Percentiles rank a stretch among this genome's conserved stretches.
phyloP scores from a whole-genome alignment of 2,329 filamentous ascomycete genomes.

The Rachicladosporium sp. region DNA sequence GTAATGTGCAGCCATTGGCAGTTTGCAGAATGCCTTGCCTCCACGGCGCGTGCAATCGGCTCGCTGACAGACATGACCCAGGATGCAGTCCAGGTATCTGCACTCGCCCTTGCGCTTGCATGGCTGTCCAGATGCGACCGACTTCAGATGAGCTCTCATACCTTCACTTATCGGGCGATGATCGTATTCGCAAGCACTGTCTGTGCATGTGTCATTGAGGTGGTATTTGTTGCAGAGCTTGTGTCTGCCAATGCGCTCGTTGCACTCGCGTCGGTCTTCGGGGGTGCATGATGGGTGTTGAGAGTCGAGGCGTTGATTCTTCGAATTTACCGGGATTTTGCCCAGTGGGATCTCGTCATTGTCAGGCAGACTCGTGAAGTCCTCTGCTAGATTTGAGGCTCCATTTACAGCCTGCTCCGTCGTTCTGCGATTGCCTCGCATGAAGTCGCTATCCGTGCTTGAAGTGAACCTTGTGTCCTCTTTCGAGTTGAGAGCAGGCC shows the following conservation, averaged over 20 bases:
- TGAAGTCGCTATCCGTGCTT: slow-evolving; percentile 8
- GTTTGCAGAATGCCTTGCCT: slow-evolving; percentile 16
- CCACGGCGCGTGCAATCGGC: slow-evolving; percentile 16
- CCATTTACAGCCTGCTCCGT: background rate
- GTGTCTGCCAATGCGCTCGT: slow-evolving; percentile 23
- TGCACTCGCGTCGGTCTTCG: slow-evolving; percentile 30
- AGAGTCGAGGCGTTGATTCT: slow-evolving; percentile 34
- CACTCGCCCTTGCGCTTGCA: slow-evolving; percentile 32
- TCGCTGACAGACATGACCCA: slow-evolving; percentile 36
- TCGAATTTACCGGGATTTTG: slow-evolving; percentile 34
- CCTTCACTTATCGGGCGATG: slow-evolving; percentile 31
- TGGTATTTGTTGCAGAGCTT: slow-evolving; percentile 41
- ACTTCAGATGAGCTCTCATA: slow-evolving; percentile 30
- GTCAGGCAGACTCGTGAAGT: slow-evolving; percentile 9
- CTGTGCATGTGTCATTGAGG: slow-evolving; percentile 20
- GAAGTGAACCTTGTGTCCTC: too few species aligned
- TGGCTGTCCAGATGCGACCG: slow-evolving; percentile 32
- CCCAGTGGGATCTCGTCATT: slow-evolving; percentile 13
- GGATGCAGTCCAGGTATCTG: slow-evolving; percentile 30
- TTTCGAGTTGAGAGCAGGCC: too few species aligned
- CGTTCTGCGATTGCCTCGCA: slow-evolving; percentile 6
- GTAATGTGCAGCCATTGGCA: slow-evolving; percentile 2
- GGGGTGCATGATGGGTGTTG: slow-evolving; percentile 26
- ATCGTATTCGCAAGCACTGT: slow-evolving; percentile 33
- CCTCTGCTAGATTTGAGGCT: background rate